A percentile compares a stretch with the other conserved stretches of the same genome.
Evolutionary conservation across 306 rosid genomes (phyloP).

Genomic region (Medicago truncatula): MtrunA17r5.0-ANR NC_053048.1:36127501-36128000

Average conservation of each 20-base stretch:
- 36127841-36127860: constrained; percentile 82
- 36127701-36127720: constrained; percentile 81
- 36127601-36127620: constrained; percentile 84
- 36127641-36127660: constrained; percentile 81
- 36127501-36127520: constrained; percentile 66
- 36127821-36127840: constrained; percentile 80
- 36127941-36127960: constrained; percentile 76
- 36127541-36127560: constrained; percentile 75
- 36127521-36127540: constrained; percentile 73
- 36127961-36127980: constrained; percentile 85
- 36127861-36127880: constrained; percentile 76
- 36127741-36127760: constrained; percentile 56
- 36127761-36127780: constrained; percentile 46
- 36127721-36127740: constrained; percentile 84
- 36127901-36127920: constrained; percentile 74
- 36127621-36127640: constrained; percentile 75
- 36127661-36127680: constrained; percentile 68
- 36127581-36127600: constrained; percentile 82
- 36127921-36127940: constrained; percentile 81
- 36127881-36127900: constrained; percentile 71
- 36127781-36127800: constrained; percentile 55
- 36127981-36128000: constrained; percentile 77
- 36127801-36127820: constrained; percentile 52
- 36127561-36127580: constrained; percentile 81
- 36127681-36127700: constrained; percentile 90